These are phyloP conservation scores for Cicer yamashitae DNA, from an alignment of 306 rosid genomes.

Conservation along the genomic window DNA sequence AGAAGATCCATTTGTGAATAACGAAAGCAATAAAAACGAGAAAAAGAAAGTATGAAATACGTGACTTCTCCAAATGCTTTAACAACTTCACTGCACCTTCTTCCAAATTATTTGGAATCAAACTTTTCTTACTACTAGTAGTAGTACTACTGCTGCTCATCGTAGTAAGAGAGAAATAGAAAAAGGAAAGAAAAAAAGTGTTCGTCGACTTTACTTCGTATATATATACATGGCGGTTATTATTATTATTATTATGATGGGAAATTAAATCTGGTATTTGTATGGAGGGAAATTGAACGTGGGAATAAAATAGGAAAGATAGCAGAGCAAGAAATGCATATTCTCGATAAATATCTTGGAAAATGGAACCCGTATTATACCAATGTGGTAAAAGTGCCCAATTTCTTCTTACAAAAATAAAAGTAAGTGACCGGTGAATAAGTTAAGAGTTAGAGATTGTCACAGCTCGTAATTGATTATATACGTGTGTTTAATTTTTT, in stretches of 20 bases:
- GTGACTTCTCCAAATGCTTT: conserved; percentile 56
- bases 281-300: neutral
- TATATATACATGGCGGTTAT: neutral
- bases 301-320: neutral
- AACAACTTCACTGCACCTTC: conserved; percentile 55
- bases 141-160: neutral
- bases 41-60: conserved; percentile 58
- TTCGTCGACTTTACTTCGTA: neutral
- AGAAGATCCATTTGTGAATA: conserved; percentile 80
- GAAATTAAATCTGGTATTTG: neutral
- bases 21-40: conserved; percentile 68
- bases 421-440: too few relatives aligned
- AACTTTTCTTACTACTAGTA: conserved; percentile 39
- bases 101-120: conserved; percentile 46
- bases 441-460: too few relatives aligned
- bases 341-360: neutral
- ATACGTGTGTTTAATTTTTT: too few relatives aligned
- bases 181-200: neutral
- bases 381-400: too few relatives aligned
- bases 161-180: neutral
- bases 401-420: too few relatives aligned
- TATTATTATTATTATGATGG: neutral
- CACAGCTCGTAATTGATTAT: too few relatives aligned
- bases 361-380: too few relatives aligned
- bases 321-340: conserved; percentile 21